These are phyloP conservation scores for Tuber aestivum DNA, from an alignment of 495 filamentous ascomycete genomes.

Conservation along the genomic window DNA sequence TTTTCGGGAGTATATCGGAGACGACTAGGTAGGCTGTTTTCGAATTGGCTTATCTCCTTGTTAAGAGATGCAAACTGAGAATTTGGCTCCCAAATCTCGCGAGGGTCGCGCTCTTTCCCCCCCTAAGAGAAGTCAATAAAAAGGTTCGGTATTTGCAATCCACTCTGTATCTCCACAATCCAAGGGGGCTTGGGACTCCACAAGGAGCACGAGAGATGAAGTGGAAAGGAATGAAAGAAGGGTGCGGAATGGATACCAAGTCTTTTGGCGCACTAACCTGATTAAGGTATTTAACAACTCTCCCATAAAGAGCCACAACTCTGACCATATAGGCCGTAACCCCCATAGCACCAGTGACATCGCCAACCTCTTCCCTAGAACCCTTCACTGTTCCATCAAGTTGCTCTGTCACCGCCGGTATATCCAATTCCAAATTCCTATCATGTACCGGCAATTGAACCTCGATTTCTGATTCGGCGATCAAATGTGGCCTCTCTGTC, in stretches of 20 bases:
- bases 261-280: conserved; percentile 45
- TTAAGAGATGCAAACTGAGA: conserved; percentile 69
- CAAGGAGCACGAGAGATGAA: background rate
- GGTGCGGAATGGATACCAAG: background rate
- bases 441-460: conserved; percentile 90
- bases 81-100: conserved; percentile 72
- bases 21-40: conserved; percentile 59
- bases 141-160: conserved; percentile 7
- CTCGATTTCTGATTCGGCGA: conserved; percentile 78
- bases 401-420: conserved; percentile 80
- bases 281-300: conserved; percentile 82
- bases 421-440: conserved; percentile 81
- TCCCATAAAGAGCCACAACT: conserved; percentile 79
- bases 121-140: conserved; percentile 47
- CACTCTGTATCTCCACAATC: background rate
- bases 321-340: conserved; percentile 88
- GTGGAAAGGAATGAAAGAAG: background rate
- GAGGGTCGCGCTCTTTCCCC: conserved; percentile 71
- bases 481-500: conserved; percentile 87
- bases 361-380: conserved; percentile 54
- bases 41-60: conserved; percentile 65
- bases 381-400: conserved; percentile 66
- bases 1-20: conserved; percentile 75
- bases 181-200: background rate
- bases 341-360: conserved; percentile 82